Evolutionary conservation across 768 basidiomycete genomes (phyloP).

Genomic region (Pulveroboletus frians): DNA sequence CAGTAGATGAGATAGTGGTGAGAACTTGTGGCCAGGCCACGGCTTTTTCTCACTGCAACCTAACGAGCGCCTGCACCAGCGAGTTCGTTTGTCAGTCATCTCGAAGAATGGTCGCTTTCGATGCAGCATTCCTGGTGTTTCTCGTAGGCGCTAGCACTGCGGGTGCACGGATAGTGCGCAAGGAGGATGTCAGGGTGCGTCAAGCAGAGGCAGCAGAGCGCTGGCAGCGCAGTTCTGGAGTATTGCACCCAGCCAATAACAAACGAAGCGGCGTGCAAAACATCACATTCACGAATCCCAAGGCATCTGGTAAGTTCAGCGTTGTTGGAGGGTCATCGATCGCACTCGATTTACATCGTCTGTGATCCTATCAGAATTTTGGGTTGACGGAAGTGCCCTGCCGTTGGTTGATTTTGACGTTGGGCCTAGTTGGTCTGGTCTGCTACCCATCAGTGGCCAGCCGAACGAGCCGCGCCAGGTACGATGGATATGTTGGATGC

Average conservation of each 20-base stretch:
- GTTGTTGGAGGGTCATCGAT: neutral
- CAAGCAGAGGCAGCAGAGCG: slow-evolving; percentile 48
- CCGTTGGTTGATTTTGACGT: slow-evolving; percentile 70
- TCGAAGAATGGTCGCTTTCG: slow-evolving; percentile 13
- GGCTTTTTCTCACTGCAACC: neutral
- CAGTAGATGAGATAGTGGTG: too few species aligned
- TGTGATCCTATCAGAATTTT: slow-evolving; percentile 47
- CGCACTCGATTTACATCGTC: neutral
- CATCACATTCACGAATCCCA: slow-evolving; percentile 67
- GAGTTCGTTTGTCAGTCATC: neutral
- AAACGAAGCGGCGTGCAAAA: slow-evolving; percentile 41
- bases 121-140: slow-evolving; percentile 2
- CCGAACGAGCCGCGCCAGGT: slow-evolving; percentile 66
- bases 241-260: neutral
- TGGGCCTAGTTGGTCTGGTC: slow-evolving; percentile 71
- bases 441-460: slow-evolving; percentile 61
- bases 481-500: neutral
- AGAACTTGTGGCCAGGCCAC: too few species aligned
- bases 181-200: slow-evolving; percentile 39
- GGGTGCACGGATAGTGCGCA: slow-evolving; percentile 26
- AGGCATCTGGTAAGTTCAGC: slow-evolving; percentile 46
- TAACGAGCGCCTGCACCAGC: neutral
- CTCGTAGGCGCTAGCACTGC: slow-evolving; percentile 5
- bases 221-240: slow-evolving; percentile 18
- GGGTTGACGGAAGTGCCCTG: slow-evolving; percentile 58